Base-by-base conservation (phyloP, 345 rosid species). In the Lepidium didymum region DNA sequence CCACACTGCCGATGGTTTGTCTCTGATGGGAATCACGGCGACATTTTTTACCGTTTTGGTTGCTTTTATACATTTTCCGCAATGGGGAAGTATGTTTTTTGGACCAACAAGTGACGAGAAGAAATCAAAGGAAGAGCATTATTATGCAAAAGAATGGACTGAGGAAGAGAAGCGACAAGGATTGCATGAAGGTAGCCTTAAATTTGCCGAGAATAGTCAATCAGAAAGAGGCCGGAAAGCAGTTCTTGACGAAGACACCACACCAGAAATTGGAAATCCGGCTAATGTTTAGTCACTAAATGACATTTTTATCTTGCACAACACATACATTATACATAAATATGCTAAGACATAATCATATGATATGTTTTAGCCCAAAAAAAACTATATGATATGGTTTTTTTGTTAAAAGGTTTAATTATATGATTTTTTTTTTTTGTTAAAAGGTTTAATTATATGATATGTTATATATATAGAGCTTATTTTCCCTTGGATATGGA, bases 41-140 rank as follows among this genome's bases (percentile, higher is more conserved):
- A 72, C 81, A 29, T 53, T 77, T 1, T 84, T 92, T 69, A 84
- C 93, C 1, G 75, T 85, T 36, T 86, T 88, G 6, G 86, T 81
- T 21, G 49, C 85, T 1, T 40, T 82, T 35, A 83, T 89, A 7
- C 82, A 89, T 71, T 89, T 84, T 77, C 96, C 92, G 0, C 89
- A 87, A 13, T 87, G 91, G 89, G 92, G 91, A 1, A 56, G 96
- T 40, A 85, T 89, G 91, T 82, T 89, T 70, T 43, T 70, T 7
- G 85, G 85, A 4, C 74, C 93, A 0, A 83, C 96, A 0, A 84
- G 58, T 35, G 76, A 84, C 40, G 66, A 31, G 2, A 67, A 33
- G 0, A 87, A 79, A 62, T 68, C 79, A 6, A 79, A 81, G 0
- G 93, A 87, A 73, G 91, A 84, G 63, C 47, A 63, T 64, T 87